phyloP scores from a whole-genome alignment of 331 rosid genomes.

The Acacia concinna region DNA sequence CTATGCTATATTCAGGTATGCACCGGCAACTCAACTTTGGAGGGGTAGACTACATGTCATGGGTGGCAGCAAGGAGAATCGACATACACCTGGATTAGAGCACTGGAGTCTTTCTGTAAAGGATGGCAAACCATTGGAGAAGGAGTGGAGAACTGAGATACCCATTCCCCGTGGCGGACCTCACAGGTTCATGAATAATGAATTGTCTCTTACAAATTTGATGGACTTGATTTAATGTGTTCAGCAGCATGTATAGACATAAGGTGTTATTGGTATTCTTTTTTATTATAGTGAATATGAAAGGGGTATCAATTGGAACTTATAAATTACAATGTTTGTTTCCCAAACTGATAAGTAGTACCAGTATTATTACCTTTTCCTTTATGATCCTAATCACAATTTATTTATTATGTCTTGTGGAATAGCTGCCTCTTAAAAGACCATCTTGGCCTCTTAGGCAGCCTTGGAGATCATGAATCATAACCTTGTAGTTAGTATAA shows the following conservation, averaged over 20 bases:
- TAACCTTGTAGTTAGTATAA: not conserved
- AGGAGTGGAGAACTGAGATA: constrained; percentile 74
- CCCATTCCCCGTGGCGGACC: constrained; percentile 98
- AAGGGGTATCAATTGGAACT: not conserved
- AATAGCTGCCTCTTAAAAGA: constrained; percentile 1
- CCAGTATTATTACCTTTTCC: not conserved
- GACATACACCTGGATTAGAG: constrained; percentile 86
- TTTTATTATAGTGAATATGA: not conserved
- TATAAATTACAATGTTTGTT: constrained; percentile 1
- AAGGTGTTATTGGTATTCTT: constrained; percentile 2
- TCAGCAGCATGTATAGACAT: not conserved
- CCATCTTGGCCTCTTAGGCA: constrained; percentile 18
- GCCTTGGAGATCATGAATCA: constrained; percentile 8
- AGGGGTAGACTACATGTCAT: constrained; percentile 95
- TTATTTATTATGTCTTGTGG: not conserved
- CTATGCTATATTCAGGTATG: constrained; percentile 61
- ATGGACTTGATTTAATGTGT: constrained; percentile 7
- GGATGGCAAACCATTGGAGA: constrained; percentile 77
- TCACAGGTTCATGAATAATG: constrained; percentile 64
- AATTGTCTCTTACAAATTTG: constrained; percentile 4
- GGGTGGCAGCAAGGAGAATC: constrained; percentile 99
- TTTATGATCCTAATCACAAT: not conserved
- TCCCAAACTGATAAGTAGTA: constrained; percentile 6
- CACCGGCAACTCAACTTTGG: constrained; percentile 97
- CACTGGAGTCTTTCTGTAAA: constrained; percentile 95